Conservation (phyloP, 2,329 filamentous ascomycete species). For the Ascocoryne sarcoides region DNA sequence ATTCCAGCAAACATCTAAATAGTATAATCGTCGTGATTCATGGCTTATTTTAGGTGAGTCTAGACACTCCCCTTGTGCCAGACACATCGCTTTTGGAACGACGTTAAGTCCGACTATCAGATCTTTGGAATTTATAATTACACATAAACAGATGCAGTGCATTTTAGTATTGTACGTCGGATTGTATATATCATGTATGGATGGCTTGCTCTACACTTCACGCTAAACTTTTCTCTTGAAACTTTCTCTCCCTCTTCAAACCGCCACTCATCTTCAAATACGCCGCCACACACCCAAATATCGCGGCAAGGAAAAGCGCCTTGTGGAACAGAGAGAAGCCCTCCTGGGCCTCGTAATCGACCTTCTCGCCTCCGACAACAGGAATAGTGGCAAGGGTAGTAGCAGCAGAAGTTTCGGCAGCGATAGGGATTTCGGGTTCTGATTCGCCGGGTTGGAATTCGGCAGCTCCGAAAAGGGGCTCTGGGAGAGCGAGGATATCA, state of each 20-base stretch:
- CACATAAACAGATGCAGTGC: too few relatives aligned
- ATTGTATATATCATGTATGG: too few relatives aligned
- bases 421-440: slow-evolving; percentile 18
- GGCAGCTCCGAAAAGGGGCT: slow-evolving; percentile 23
- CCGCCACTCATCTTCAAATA: slow-evolving; percentile 36
- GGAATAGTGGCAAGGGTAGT: slow-evolving; percentile 17
- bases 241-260: slow-evolving; percentile 24
- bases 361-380: slow-evolving; percentile 14
- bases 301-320: slow-evolving; percentile 40
- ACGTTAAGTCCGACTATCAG: too few relatives aligned
- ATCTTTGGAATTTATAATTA: too few relatives aligned
- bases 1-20: too few relatives aligned
- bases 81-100: too few relatives aligned
- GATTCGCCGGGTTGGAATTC: slow-evolving; percentile 25
- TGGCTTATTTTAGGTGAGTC: too few relatives aligned
- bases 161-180: too few relatives aligned
- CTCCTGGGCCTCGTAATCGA: slow-evolving; percentile 16
- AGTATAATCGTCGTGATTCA: too few relatives aligned
- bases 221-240: slow-evolving; percentile 23
- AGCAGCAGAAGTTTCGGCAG: slow-evolving; percentile 5
- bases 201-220: too few relatives aligned
- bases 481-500: slow-evolving; percentile 26
- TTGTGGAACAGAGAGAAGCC: slow-evolving; percentile 41
- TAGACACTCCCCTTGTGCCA: too few relatives aligned
- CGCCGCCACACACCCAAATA: slow-evolving; percentile 37